phyloP scores from a whole-genome alignment of 352 stramenopile species.

The Phytopythium delawarense region DNA sequence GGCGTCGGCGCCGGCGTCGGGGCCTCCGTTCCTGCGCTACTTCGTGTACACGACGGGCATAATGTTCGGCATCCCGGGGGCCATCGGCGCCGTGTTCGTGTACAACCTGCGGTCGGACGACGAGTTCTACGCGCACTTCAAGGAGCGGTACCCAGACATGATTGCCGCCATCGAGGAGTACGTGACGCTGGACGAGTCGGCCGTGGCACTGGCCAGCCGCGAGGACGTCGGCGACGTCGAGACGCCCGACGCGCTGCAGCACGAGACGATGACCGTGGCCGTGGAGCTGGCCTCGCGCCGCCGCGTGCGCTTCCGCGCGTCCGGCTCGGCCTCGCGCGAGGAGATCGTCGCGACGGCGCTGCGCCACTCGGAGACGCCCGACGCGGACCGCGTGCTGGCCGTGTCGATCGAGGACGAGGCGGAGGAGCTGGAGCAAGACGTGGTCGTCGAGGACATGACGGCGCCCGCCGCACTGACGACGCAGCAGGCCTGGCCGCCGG shows the following conservation, averaged over 20 bases:
- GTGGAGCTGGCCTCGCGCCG: conserved; percentile 48
- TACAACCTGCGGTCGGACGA: conserved; percentile 83
- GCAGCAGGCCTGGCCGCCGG: conserved; percentile 36
- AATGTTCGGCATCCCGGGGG: conserved; percentile 72
- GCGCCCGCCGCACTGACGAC: conserved; percentile 19
- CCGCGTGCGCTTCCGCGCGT: conserved; percentile 52
- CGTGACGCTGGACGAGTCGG: conserved; percentile 49
- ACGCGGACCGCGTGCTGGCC: conserved; percentile 47
- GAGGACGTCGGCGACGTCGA: conserved; percentile 68
- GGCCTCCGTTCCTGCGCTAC: conserved; percentile 61
- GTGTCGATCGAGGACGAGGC: conserved; percentile 66
- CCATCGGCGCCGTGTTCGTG: conserved; percentile 62
- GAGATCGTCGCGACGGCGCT: conserved; percentile 64
- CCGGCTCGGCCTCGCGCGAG: conserved; percentile 47
- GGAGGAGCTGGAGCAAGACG: conserved; percentile 5
- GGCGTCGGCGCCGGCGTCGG: conserved; percentile 4
- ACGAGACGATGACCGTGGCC: conserved; percentile 64
- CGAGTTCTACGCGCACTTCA: conserved; percentile 84
- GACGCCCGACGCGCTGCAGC: conserved; percentile 42
- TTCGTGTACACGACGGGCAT: conserved; percentile 74
- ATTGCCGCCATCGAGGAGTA: conserved; percentile 64
- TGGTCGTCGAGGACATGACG: conserved; percentile 17
- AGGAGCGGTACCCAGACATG: conserved; percentile 75
- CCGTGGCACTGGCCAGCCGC: conserved; percentile 37
- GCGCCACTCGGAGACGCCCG: conserved; percentile 25